Percentiles rank a stretch among this genome's conserved stretches.
Evolutionary conservation across 2,329 filamentous ascomycete genomes (phyloP).

Genomic region (Talaromyces sp.): DNA sequence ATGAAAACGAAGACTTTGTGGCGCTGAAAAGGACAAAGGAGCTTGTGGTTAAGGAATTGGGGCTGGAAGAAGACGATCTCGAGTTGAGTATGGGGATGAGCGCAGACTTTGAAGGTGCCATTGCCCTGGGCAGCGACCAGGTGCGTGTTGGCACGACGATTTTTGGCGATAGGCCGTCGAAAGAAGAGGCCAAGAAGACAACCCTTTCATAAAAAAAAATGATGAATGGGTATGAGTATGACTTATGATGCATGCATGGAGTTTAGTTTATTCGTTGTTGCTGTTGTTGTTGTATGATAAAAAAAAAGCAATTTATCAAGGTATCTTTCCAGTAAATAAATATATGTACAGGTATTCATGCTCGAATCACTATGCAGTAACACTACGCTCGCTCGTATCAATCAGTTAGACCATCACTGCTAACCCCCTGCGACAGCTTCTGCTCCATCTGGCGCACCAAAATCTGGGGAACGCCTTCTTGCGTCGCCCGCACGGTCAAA

Average conservation of each 20-base stretch:
- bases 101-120: conserved; percentile 86
- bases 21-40: conserved; percentile 66
- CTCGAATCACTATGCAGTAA: conserved; percentile 1
- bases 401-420: conserved; percentile 9
- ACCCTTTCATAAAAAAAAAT: background rate
- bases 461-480: conserved; percentile 77
- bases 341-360: background rate
- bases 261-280: background rate
- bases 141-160: conserved; percentile 92
- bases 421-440: conserved; percentile 57
- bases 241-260: background rate
- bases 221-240: background rate
- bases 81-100: conserved; percentile 99
- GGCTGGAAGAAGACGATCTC: conserved; percentile 51
- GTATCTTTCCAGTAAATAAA: background rate
- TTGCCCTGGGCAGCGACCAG: conserved; percentile 77
- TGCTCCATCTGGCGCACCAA: conserved; percentile 86
- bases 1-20: conserved; percentile 87
- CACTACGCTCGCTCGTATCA: background rate
- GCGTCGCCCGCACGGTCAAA: conserved; percentile 87
- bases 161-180: conserved; percentile 77
- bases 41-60: conserved; percentile 60
- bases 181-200: conserved; percentile 61
- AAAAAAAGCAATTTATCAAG: background rate
- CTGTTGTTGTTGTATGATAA: background rate